Evolutionary conservation across 2,329 filamentous ascomycete genomes (phyloP).

Genomic region (Ophiocordyceps camponoti-rufipedis): DNA sequence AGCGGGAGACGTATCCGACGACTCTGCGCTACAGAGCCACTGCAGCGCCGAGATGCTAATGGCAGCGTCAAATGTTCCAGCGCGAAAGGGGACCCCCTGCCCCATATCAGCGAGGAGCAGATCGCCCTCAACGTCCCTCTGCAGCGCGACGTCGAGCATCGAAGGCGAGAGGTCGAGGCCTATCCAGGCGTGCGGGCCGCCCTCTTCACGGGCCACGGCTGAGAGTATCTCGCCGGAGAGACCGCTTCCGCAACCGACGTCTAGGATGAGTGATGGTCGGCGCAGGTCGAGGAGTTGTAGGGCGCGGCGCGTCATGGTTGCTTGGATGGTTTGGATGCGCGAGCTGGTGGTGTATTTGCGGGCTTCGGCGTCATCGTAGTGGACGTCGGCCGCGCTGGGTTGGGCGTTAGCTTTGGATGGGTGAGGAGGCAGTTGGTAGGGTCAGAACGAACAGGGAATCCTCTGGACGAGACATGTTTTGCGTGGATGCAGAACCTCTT

Average conservation of each 20-base stretch:
- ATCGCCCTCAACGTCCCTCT: conserved; percentile 83
- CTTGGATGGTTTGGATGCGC: conserved; percentile 89
- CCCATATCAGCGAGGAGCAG: conserved; percentile 90
- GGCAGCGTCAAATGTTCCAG: conserved; percentile 84
- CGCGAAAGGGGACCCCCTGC: conserved; percentile 83
- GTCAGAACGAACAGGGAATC: conserved; percentile 55
- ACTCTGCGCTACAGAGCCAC: conserved; percentile 95
- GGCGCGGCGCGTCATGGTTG: conserved; percentile 82
- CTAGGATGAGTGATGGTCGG: conserved; percentile 72
- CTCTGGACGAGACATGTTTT: conserved; percentile 81
- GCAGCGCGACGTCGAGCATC: conserved; percentile 93
- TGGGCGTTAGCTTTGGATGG: background rate
- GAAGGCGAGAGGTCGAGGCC: conserved; percentile 88
- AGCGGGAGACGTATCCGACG: conserved; percentile 62
- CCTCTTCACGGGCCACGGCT: conserved; percentile 45
- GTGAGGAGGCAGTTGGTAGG: background rate
- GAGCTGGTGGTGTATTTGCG: conserved; percentile 95
- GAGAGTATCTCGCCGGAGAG: conserved; percentile 89
- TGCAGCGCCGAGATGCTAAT: conserved; percentile 94
- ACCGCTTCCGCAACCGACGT: conserved; percentile 90
- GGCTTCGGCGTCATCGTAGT: conserved; percentile 91
- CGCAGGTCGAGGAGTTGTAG: conserved; percentile 76
- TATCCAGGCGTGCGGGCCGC: conserved; percentile 86
- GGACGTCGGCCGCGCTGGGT: conserved; percentile 74
- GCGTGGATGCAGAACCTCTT: background rate